Evolutionary conservation across 2,329 filamentous ascomycete species (phyloP).

Genomic region (Aspergillus viridinutans): DNA sequence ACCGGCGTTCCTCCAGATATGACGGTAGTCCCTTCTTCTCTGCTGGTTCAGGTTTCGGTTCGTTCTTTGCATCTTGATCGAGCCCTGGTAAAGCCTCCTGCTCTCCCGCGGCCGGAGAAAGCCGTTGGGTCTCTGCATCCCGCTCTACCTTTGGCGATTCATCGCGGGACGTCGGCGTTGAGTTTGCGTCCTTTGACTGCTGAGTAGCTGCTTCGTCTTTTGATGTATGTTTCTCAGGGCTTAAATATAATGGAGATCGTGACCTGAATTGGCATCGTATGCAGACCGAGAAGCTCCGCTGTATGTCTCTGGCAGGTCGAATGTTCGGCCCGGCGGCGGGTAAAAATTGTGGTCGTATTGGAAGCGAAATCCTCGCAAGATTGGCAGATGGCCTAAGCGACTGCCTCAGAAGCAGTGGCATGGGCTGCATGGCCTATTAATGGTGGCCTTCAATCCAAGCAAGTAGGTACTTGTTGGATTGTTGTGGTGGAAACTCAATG

Average conservation of each 20-base stretch:
- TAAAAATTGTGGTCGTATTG: conserved; percentile 19
- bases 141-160: conserved; percentile 12
- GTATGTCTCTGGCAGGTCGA: conserved; percentile 16
- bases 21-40: conserved; percentile 28
- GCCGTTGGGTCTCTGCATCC: conserved; percentile 18
- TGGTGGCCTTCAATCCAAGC: conserved; percentile 19
- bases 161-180: conserved; percentile 24
- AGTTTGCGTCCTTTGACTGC: conserved; percentile 3
- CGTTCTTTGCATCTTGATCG: conserved; percentile 8
- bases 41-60: neutral
- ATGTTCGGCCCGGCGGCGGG: conserved; percentile 18
- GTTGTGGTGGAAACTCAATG: conserved; percentile 5
- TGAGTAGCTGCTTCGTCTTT: conserved; percentile 17
- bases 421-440: conserved; percentile 35
- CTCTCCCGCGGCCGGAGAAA: conserved; percentile 11
- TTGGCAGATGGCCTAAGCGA: conserved; percentile 28
- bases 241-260: conserved; percentile 23
- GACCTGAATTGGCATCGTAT: conserved; percentile 40
- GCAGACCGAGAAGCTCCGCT: conserved; percentile 37
- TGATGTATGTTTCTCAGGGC: conserved; percentile 18
- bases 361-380: conserved; percentile 19
- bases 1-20: conserved; percentile 46
- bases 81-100: conserved; percentile 9
- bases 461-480: conserved; percentile 13
- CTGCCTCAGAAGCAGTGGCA: conserved; percentile 39